Base-by-base conservation (phyloP, 1,139 yeast species). In the Taphrina communis region DNA sequence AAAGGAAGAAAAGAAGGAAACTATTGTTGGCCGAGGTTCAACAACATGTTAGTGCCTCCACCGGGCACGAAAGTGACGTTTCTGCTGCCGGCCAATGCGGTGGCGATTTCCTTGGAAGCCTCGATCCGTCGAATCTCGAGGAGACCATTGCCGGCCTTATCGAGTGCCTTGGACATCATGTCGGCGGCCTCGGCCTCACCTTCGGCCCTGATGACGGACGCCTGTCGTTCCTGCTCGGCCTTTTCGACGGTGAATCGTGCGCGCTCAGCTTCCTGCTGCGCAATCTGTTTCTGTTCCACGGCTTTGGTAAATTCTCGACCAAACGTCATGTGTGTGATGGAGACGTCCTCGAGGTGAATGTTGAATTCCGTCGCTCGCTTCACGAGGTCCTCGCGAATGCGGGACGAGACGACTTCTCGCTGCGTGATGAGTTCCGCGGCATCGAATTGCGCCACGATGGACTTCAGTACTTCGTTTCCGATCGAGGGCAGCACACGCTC, bases 171-270 rank as follows among this genome's bases (percentile, higher is more conserved):
- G 61, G 97, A 91, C 73, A 95, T 96, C 71, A 88, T 87, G 72
- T 94, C 99, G 7, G 98, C 99, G 70, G 97, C 91, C 80, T 95
- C 99, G 56, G 99, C 99, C 81, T 95, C 99, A 80, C 99, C 99
- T 80, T 95, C 99, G 36, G 99, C 99, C 75, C 98, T 86, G 73
- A 94, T 94, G 75, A 95, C 92, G 69, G 90, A 83, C 4, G 99
- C 99, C 78, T 88, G 93, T 78, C 96, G 87, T 80, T 94, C 98
- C 80, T 95, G 99, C 79, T 94, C 98, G 5, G 99, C 99, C 79
- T 89, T 90, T 77, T 93, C 97, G 66, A 95, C 99, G 72, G 92
- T 83, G 78, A 86, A 95, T 76, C 90, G 89, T 70, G 98, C 97
- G 75, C 99, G 86, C 81, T 95, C 99, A 35, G 99, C 98, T 77